A percentile compares a stretch with the other conserved stretches of the same genome.
Conservation (phyloP, 2,329 filamentous ascomycete genomes). For the Fusarium equiseti region DNA sequence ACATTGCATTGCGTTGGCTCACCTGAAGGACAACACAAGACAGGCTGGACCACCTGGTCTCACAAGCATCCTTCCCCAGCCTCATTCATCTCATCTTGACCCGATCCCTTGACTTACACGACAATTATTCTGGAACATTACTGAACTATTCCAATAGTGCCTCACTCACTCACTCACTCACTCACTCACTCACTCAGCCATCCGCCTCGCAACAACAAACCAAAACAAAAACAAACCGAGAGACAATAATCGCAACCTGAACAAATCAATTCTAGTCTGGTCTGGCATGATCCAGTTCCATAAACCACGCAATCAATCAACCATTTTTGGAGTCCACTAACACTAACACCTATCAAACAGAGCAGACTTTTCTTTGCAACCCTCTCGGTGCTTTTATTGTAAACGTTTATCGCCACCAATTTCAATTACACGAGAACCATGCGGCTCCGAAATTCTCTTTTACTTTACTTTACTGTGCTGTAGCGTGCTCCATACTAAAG, state of each 20-base stretch:
- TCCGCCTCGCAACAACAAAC: constrained; percentile 14
- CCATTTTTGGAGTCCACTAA: background rate
- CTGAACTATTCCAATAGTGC: constrained; percentile 8
- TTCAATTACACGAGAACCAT: constrained; percentile 14
- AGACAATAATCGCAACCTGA: background rate
- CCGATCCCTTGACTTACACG: constrained; percentile 9
- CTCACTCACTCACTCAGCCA: constrained; percentile 8
- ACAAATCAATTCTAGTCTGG: background rate
- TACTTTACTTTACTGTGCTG: background rate
- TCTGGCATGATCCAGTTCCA: background rate
- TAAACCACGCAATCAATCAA: constrained; percentile 27
- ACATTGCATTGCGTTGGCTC: constrained; percentile 10
- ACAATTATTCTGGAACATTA: constrained; percentile 33
- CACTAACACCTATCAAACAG: background rate
- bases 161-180: constrained; percentile 2
- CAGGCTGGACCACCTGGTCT: constrained; percentile 8
- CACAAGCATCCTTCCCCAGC: constrained; percentile 7
- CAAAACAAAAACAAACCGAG: constrained; percentile 8
- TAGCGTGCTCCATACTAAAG: background rate
- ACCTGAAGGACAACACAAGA: constrained; percentile 1
- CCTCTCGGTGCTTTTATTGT: constrained; percentile 16
- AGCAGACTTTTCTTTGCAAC: constrained; percentile 19
- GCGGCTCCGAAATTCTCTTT: constrained; percentile 4
- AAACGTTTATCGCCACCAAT: constrained; percentile 32
- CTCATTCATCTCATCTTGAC: constrained; percentile 3